Base-by-base conservation (phyloP, 1,284 basidiomycete genomes). In the Ceratobasidium sp. region DNA sequence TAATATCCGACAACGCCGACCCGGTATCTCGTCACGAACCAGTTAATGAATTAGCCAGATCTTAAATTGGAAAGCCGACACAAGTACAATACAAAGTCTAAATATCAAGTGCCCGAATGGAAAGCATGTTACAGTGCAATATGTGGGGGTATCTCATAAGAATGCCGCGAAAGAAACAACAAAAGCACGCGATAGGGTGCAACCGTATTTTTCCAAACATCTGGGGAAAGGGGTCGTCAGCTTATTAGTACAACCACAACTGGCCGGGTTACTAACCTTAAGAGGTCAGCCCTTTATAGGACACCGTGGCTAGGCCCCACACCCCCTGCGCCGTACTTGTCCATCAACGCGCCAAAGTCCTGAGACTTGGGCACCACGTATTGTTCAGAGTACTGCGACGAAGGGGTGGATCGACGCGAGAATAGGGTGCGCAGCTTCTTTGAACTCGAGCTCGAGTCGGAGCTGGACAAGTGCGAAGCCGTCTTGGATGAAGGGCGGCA, bases 401-500 rank as follows among this genome's bases (percentile, higher is more conserved):
- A 46, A 2, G 56, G 31, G 1, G 48, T 43, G 7, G 68, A 39
- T 11, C 16, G 53, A 39, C 54, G 51, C 6, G 66, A 58, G 39
- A 53, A 53, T 13, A 58, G 22, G 1, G 66, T 48, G 31, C 66
- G 51, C 16, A 54, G 37, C 13, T 14, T 14, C 37, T 58, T 69
- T 16, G 62, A 64, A n/a, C 58, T 61, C 37, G 49, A 41, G 2
- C 16, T 19, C 1, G 66, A 53, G 65, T 37, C 61, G 3, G 68
- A 59, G 19, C 5, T 43, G 9, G 54, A 27, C 49, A 72, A 43
- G 29, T 72, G 68, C 27, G 68, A 72, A 2, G 68, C 56, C 7
- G 54, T 72, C 48, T 72, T 72, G 46, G 68, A 61, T 22, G 68
- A 61, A 22, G 68, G 22, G 56, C 68, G 68, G 43, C 43, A 72